These are phyloP conservation scores for Camptophora hylomeconis DNA, from an alignment of 2,329 filamentous ascomycete species.

Conservation along the genomic window DNA sequence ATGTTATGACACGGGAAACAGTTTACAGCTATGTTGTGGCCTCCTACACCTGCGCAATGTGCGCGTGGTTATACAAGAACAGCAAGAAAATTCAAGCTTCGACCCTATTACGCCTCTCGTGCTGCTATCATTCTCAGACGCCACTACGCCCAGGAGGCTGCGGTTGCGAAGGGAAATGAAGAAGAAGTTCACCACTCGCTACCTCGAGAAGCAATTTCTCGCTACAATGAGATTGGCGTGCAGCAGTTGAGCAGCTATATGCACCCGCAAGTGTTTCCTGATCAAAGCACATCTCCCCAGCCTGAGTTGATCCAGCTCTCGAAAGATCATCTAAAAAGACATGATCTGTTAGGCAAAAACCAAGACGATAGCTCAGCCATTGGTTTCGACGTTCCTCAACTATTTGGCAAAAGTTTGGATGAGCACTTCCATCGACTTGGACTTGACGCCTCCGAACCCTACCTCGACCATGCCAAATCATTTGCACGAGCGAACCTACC, in stretches of 20 bases:
- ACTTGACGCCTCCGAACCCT: conserved; percentile 75
- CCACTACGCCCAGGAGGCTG: conserved; percentile 11
- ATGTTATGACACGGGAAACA: too few relatives aligned
- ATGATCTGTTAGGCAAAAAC: conserved; percentile 83
- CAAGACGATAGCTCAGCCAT: conserved; percentile 64
- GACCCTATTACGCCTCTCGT: conserved; percentile 9
- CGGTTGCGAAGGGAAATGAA: conserved; percentile 5
- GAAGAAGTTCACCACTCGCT: too few relatives aligned
- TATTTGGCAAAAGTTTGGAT: conserved; percentile 72
- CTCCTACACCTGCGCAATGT: conserved; percentile 16
- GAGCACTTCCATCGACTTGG: conserved; percentile 90
- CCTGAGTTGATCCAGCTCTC: conserved; percentile 66
- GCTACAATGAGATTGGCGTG: conserved; percentile 86
- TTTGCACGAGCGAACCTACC: conserved; percentile 53
- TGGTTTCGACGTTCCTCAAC: conserved; percentile 67
- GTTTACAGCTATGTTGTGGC: conserved; percentile 17
- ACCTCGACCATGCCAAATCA: conserved; percentile 58
- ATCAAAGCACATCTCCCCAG: conserved; percentile 40
- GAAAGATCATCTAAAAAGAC: conserved; percentile 66
- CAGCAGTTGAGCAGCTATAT: conserved; percentile 83
- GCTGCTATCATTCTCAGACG: conserved; percentile 14
- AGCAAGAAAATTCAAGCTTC: conserved; percentile 16
- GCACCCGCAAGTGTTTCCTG: conserved; percentile 68
- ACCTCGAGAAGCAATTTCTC: conserved; percentile 34
- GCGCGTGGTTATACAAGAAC: conserved; percentile 19